A percentile compares a stretch with the other conserved stretches of the same genome.
Conservation (phyloP, 2,329 filamentous ascomycete species). For the Penicillium crustosum region DNA sequence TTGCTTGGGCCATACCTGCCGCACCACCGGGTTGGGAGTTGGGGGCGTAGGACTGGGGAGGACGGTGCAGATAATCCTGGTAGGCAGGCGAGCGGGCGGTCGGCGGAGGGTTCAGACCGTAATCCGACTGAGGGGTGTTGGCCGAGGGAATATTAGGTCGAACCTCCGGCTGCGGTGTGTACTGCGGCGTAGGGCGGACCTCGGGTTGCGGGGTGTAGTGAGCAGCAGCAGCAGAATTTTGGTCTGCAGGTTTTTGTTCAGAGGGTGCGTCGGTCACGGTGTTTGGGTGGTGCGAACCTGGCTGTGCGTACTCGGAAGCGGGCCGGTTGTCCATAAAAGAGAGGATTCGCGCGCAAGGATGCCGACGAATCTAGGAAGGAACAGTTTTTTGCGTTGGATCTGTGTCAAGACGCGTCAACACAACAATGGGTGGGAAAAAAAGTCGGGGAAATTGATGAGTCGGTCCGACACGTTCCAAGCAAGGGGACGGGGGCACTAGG, state of each 20-base stretch:
- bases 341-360: conserved; percentile 25
- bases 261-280: conserved; percentile 63
- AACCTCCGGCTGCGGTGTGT: conserved; percentile 78
- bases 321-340: conserved; percentile 60
- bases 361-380: conserved; percentile 9
- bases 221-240: conserved; percentile 73
- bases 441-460: conserved; percentile 25
- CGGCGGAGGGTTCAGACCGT: conserved; percentile 71
- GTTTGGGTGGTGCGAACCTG: conserved; percentile 71
- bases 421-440: conserved; percentile 28
- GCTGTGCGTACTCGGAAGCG: conserved; percentile 77
- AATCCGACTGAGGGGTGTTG: conserved; percentile 85
- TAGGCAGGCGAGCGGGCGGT: conserved; percentile 77
- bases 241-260: conserved; percentile 86
- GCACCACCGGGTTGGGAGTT: conserved; percentile 70
- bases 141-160: conserved; percentile 72
- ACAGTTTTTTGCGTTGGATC: conserved; percentile 22
- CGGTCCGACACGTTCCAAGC: conserved; percentile 21
- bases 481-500: conserved; percentile 18
- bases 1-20: conserved; percentile 96
- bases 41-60: conserved; percentile 67
- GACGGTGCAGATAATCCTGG: conserved; percentile 81
- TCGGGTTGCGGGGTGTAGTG: conserved; percentile 44
- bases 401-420: conserved; percentile 35
- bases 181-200: conserved; percentile 57